These are phyloP conservation scores for Sphagnum fallax DNA, from an alignment of 228 moss, liverwort and hornwort species.

Conservation along the genomic window DNA sequence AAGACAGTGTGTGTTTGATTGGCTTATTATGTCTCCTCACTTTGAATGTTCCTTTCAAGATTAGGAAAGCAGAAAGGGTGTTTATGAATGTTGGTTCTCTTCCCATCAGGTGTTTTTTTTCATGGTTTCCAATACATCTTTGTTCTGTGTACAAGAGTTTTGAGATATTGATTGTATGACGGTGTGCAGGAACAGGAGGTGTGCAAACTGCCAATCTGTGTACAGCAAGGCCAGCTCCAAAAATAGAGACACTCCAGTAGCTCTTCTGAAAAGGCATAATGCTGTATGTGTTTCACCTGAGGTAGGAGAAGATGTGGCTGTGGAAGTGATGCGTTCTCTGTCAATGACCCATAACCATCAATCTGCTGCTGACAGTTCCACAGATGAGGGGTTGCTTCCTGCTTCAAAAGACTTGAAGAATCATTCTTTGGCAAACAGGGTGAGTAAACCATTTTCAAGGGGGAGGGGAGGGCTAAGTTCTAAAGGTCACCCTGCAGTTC, in stretches of 20 bases:
- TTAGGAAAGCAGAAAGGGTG: too few species aligned
- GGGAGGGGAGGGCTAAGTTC: not conserved
- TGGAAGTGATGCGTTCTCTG: constrained; percentile 2
- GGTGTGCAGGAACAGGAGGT: constrained; percentile 3
- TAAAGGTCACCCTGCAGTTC: not conserved
- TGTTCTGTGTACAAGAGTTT: not conserved
- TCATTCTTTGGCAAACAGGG: not conserved
- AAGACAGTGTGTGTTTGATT: too few species aligned
- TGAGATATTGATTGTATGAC: not conserved
- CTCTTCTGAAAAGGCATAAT: not conserved
- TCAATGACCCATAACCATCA: constrained; percentile 2
- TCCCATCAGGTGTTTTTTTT: not conserved
- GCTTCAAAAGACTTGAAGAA: not conserved
- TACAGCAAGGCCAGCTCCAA: not conserved
- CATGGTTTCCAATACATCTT: not conserved
- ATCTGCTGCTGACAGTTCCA: not conserved
- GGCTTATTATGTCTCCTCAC: too few species aligned
- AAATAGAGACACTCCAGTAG: not conserved
- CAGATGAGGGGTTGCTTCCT: not conserved
- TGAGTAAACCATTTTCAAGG: not conserved
- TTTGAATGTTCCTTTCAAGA: too few species aligned
- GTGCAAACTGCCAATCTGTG: not conserved
- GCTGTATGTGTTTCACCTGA: not conserved
- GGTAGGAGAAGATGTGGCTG: constrained; percentile 2
- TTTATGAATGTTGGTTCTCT: too few species aligned